Evolutionary conservation across 2,329 filamentous ascomycete genomes (phyloP).

Genomic region (Hymenoscyphus salicellus): DNA sequence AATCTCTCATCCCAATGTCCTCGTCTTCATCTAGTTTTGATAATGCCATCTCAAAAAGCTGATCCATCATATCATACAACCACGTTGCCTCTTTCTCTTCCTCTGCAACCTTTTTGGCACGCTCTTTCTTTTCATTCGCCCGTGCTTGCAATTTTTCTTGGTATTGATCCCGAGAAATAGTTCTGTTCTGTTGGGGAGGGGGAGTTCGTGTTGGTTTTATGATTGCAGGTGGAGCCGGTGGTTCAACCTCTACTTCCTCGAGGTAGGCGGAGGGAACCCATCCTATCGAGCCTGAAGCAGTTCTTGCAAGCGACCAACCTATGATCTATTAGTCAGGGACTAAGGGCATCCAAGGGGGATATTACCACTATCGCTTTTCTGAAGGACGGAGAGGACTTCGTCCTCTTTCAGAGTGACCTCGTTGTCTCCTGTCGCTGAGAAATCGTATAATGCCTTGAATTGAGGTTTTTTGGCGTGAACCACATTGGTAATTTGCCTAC

Average conservation of each 20-base stretch:
- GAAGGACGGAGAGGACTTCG: conserved; percentile 82
- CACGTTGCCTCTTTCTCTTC: too few species aligned
- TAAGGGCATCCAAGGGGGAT: conserved; percentile 10
- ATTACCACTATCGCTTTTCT: conserved; percentile 93
- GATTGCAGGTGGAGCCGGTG: conserved; percentile 21
- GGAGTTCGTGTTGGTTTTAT: conserved; percentile 9
- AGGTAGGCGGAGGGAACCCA: conserved; percentile 96
- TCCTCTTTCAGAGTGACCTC: conserved; percentile 80
- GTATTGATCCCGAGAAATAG: too few species aligned
- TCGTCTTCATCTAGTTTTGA: too few species aligned
- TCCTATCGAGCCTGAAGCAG: conserved; percentile 61
- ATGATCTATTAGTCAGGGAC: conserved; percentile 36
- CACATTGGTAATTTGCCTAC: conserved; percentile 56
- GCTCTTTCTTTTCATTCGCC: too few species aligned
- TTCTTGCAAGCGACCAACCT: conserved; percentile 97
- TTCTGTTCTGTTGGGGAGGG: too few species aligned
- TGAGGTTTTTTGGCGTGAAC: conserved; percentile 66
- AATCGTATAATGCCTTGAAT: conserved; percentile 91
- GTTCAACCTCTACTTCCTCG: conserved; percentile 66
- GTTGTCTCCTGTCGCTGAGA: conserved; percentile 77
- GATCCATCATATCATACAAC: too few species aligned
- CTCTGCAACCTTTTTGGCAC: too few species aligned
- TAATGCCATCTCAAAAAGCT: too few species aligned
- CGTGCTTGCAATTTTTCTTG: too few species aligned
- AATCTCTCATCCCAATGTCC: too few species aligned